phyloP scores from a whole-genome alignment of 106 monocot genomes.

The Dactylorhiza incarnata region DNA sequence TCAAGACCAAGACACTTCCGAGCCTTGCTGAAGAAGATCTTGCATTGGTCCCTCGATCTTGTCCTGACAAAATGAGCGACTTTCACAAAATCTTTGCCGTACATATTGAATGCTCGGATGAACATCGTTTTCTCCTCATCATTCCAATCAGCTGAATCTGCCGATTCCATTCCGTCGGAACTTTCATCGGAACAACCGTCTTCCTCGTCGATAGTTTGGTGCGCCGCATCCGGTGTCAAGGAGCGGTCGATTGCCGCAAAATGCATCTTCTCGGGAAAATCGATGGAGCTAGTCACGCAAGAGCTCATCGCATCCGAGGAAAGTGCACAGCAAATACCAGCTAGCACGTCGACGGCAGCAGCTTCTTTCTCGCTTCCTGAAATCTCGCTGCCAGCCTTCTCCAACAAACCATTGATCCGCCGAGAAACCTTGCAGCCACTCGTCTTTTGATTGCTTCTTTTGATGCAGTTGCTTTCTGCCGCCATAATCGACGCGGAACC shows the following conservation, averaged over 20 bases:
- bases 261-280: slow-evolving; percentile 37
- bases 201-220: slow-evolving; percentile 42
- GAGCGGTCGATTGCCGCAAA: slow-evolving; percentile 9
- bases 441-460: slow-evolving; percentile 18
- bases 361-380: slow-evolving; percentile 34
- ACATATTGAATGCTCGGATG: slow-evolving; percentile 42
- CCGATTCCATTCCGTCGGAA: slow-evolving; percentile 28
- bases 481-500: slow-evolving; percentile 30
- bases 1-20: slow-evolving; percentile 76
- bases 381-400: slow-evolving; percentile 19
- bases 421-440: slow-evolving; percentile 17
- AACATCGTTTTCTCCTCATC: slow-evolving; percentile 78
- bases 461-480: slow-evolving; percentile 11
- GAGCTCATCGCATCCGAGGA: slow-evolving; percentile 73
- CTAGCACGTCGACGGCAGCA: slow-evolving; percentile 38
- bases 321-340: slow-evolving; percentile 38
- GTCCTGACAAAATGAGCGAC: slow-evolving; percentile 56
- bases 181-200: slow-evolving; percentile 61
- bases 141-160: slow-evolving; percentile 56
- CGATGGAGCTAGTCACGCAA: slow-evolving; percentile 46
- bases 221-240: slow-evolving; percentile 20
- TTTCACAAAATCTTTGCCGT: slow-evolving; percentile 69
- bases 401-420: slow-evolving; percentile 13
- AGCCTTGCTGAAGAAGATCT: slow-evolving; percentile 88
- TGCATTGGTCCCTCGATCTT: slow-evolving; percentile 77